These are phyloP conservation scores for Vachellia pachyceras DNA, from an alignment of 306 rosid genomes.

Conservation along the genomic window DNA sequence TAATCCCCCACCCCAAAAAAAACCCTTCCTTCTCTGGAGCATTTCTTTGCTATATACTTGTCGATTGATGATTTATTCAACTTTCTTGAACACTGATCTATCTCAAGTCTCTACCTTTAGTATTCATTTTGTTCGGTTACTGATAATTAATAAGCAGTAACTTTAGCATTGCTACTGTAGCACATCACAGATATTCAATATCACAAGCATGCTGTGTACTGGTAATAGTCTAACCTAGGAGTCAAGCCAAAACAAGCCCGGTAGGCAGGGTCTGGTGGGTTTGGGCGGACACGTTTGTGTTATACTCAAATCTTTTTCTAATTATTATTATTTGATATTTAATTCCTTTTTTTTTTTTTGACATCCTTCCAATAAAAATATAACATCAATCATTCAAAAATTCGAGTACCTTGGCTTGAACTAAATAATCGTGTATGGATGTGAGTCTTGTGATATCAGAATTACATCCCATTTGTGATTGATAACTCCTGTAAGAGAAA, in stretches of 20 bases:
- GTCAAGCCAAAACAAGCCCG: neutral
- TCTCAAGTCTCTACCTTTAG: conserved; percentile 2
- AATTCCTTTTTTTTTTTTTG: neutral
- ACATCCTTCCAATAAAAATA: neutral
- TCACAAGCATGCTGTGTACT: neutral
- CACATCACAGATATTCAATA: neutral
- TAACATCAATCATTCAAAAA: neutral
- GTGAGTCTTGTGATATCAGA: neutral
- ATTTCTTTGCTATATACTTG: neutral
- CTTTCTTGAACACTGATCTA: neutral
- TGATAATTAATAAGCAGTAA: neutral
- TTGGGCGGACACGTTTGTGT: neutral
- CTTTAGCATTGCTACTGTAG: neutral
- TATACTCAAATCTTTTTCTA: neutral
- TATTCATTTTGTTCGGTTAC: neutral
- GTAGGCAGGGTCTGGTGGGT: neutral
- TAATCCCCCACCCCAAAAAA: conserved; percentile 20
- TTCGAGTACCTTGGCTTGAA: neutral
- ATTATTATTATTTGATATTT: too few species aligned
- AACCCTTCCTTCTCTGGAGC: neutral
- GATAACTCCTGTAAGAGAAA: neutral
- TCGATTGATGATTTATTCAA: neutral
- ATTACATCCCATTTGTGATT: neutral
- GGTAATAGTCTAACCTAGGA: neutral
- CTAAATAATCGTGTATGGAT: neutral